A percentile compares a stretch with the other conserved stretches of the same genome.
These are phyloP conservation scores for Phyllosticta capitalensis DNA, from an alignment of 2,329 filamentous ascomycete genomes.

Conservation along the genomic window DNA sequence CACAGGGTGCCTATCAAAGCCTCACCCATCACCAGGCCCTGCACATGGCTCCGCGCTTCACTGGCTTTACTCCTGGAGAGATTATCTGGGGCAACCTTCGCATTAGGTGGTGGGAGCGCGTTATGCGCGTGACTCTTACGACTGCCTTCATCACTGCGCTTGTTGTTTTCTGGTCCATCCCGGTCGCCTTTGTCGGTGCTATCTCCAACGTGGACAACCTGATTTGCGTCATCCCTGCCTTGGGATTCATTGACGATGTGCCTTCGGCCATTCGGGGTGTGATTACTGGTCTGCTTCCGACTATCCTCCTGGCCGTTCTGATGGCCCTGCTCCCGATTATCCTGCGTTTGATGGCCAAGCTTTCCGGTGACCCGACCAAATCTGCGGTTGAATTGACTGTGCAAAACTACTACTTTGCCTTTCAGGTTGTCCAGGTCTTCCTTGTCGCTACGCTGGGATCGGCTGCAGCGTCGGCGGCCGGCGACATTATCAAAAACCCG, in stretches of 20 bases:
- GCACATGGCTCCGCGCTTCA: conserved; percentile 77
- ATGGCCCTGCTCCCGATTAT: conserved; percentile 81
- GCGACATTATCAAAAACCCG: conserved; percentile 56
- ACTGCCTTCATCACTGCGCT: conserved; percentile 64
- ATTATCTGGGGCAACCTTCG: conserved; percentile 80
- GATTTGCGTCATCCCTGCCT: conserved; percentile 52
- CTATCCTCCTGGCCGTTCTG: conserved; percentile 67
- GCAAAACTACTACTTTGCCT: conserved; percentile 84
- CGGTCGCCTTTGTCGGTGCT: conserved; percentile 68
- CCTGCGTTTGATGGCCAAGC: conserved; percentile 54
- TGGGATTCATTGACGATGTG: conserved; percentile 63
- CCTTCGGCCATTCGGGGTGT: conserved; percentile 68
- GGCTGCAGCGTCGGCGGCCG: conserved; percentile 54
- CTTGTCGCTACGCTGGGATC: conserved; percentile 76
- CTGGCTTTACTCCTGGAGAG: conserved; percentile 72
- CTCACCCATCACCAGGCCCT: conserved; percentile 79
- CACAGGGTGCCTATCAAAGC: conserved; percentile 78
- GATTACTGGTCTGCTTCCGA: conserved; percentile 74
- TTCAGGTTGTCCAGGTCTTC: conserved; percentile 88
- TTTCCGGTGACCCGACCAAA: conserved; percentile 69
- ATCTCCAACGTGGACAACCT: conserved; percentile 78
- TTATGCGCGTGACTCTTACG: conserved; percentile 61
- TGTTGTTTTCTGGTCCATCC: conserved; percentile 79
- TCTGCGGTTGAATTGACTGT: conserved; percentile 79
- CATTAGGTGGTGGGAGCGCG: conserved; percentile 77